Evolutionary conservation across 768 basidiomycete species (phyloP).

Genomic region (Lentinula sp.): DNA sequence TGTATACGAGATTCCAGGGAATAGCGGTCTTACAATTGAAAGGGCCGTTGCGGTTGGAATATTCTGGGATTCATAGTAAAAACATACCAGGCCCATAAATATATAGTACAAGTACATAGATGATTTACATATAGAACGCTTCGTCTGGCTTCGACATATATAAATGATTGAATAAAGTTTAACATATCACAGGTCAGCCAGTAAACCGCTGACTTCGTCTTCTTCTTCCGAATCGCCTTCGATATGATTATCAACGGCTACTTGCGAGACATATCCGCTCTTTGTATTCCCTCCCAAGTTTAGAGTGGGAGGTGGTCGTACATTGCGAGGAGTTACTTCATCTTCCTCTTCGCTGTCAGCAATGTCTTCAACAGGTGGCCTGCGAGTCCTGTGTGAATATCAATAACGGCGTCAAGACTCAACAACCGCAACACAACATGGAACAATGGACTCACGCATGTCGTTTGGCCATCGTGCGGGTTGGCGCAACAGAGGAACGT

Average conservation of each 20-base stretch:
- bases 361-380: conserved; percentile 27
- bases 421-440: not conserved
- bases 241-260: conserved; percentile 30
- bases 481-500: conserved; percentile 26
- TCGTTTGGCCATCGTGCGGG: conserved; percentile 48
- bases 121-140: no score
- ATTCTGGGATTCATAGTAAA: no score
- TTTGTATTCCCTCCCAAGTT: conserved; percentile 31
- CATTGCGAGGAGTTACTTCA: conserved; percentile 16
- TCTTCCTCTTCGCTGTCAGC: conserved; percentile 34
- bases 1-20: no score
- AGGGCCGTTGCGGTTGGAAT: no score
- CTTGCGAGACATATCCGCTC: conserved; percentile 12
- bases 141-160: not conserved
- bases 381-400: conserved; percentile 29
- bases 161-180: not conserved
- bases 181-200: conserved; percentile 22
- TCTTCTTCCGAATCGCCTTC: conserved; percentile 45
- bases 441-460: conserved; percentile 40
- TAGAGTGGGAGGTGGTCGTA: conserved; percentile 11
- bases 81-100: no score
- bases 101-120: no score
- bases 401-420: not conserved
- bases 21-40: no score
- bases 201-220: conserved; percentile 44